Percentiles rank a stretch among this genome's conserved stretches.
Conservation (phyloP, 2,329 filamentous ascomycete genomes). For the Neocatenulostroma microsporum region DNA sequence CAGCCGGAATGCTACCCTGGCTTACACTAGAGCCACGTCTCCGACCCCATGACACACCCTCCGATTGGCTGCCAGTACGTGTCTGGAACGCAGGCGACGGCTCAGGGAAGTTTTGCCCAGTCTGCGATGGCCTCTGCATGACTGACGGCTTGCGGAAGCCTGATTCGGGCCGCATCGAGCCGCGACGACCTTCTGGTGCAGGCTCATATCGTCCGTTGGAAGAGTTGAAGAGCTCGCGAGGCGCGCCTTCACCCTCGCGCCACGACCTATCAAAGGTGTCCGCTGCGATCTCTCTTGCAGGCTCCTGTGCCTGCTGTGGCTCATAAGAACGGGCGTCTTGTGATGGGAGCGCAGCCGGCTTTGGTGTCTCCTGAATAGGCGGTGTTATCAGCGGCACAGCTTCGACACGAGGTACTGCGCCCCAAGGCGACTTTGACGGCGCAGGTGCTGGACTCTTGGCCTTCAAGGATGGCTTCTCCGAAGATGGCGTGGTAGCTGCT, state of each 20-base stretch:
- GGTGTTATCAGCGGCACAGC: conserved; percentile 65
- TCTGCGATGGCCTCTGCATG: conserved; percentile 63
- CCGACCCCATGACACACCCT: conserved; percentile 56
- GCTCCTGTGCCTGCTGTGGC: conserved; percentile 43
- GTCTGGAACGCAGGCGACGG: conserved; percentile 83
- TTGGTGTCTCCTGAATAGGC: conserved; percentile 36
- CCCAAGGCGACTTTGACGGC: conserved; percentile 87
- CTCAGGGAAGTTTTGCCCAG: conserved; percentile 62
- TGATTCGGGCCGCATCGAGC: conserved; percentile 58
- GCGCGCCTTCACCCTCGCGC: conserved; percentile 59
- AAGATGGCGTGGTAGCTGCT: conserved; percentile 51
- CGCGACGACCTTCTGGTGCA: conserved; percentile 65
- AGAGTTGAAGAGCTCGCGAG: conserved; percentile 85
- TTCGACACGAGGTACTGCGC: conserved; percentile 73
- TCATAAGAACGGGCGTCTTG: conserved; percentile 52
- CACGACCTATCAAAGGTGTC: conserved; percentile 88
- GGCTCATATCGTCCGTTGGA: conserved; percentile 90
- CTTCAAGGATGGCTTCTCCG: conserved; percentile 59
- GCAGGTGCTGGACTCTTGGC: conserved; percentile 62
- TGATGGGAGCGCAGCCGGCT: conserved; percentile 38
- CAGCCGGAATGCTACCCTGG: conserved; percentile 66
- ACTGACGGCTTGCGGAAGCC: conserved; percentile 66
- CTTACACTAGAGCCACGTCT: conserved; percentile 85
- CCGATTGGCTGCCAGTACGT: conserved; percentile 58
- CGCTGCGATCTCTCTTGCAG: conserved; percentile 76